phyloP scores from a whole-genome alignment of 106 monocot genomes.

The Phalaenopsis equestris region DNA sequence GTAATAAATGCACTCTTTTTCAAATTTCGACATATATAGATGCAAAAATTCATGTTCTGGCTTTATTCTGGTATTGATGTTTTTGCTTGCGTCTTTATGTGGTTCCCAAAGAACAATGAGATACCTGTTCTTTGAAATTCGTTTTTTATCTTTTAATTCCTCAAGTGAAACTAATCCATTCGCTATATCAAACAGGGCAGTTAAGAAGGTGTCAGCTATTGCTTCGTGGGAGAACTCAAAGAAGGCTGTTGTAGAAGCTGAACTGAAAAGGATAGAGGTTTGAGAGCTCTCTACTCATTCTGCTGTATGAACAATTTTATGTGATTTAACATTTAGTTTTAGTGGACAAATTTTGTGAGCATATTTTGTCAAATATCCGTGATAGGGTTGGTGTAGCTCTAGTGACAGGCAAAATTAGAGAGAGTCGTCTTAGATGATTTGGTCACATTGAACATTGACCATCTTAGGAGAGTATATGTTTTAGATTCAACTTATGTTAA shows the following conservation, averaged over 20 bases:
- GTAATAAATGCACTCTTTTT: neutral
- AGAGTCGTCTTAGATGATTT: no score
- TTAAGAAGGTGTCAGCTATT: slow-evolving; percentile 45
- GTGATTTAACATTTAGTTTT: neutral
- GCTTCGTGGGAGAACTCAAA: slow-evolving; percentile 64
- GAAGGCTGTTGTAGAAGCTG: slow-evolving; percentile 49
- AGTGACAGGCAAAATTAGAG: no score
- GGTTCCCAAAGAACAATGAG: neutral
- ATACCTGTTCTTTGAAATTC: neutral
- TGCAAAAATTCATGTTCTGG: neutral
- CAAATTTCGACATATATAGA: neutral
- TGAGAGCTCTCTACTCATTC: neutral
- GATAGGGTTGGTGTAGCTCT: no score
- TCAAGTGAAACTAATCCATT: neutral
- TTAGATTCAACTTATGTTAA: no score
- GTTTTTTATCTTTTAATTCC: neutral
- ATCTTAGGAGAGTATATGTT: no score
- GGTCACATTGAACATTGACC: no score
- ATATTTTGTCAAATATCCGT: neutral
- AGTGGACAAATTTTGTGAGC: neutral
- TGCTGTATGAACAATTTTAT: neutral
- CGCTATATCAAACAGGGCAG: slow-evolving; percentile 24
- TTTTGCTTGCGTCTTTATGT: neutral
- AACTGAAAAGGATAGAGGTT: slow-evolving; percentile 54
- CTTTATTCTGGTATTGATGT: neutral